These are phyloP conservation scores for Leptosphaerulina australis DNA, from an alignment of 2,329 filamentous ascomycete species.

Conservation along the genomic window DNA sequence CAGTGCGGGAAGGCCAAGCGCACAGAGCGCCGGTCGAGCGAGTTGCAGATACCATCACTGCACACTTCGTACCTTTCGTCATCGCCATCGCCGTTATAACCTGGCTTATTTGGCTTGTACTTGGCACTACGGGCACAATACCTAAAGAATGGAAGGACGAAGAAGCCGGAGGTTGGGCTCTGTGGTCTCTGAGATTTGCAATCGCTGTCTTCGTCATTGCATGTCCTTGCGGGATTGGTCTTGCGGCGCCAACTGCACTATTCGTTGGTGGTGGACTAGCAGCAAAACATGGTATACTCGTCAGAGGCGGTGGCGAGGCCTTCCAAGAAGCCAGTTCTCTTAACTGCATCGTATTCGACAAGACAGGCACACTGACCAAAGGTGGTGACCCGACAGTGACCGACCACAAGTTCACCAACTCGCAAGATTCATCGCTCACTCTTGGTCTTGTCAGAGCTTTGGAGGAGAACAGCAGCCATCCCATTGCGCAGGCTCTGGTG, in stretches of 20 bases:
- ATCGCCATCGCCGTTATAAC: constrained; percentile 71
- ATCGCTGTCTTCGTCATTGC: constrained; percentile 88
- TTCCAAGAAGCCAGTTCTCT: constrained; percentile 83
- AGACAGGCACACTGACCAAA: constrained; percentile 82
- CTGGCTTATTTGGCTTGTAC: constrained; percentile 72
- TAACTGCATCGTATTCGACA: constrained; percentile 84
- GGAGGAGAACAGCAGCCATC: constrained; percentile 76
- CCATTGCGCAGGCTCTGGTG: constrained; percentile 73
- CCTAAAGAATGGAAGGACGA: constrained; percentile 62
- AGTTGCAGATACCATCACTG: constrained; percentile 73
- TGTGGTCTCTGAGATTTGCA: constrained; percentile 80
- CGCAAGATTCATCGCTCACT: constrained; percentile 45
- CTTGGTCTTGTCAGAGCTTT: constrained; percentile 65
- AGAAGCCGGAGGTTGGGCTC: constrained; percentile 67
- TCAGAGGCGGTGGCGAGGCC: constrained; percentile 82
- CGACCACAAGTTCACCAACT: constrained; percentile 52
- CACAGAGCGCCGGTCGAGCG: constrained; percentile 77
- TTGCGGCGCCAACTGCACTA: constrained; percentile 83
- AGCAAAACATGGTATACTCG: constrained; percentile 78
- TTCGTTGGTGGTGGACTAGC: constrained; percentile 83
- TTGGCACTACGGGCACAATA: constrained; percentile 66
- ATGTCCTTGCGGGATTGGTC: constrained; percentile 81
- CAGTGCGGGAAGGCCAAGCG: constrained; percentile 78
- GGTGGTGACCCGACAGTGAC: constrained; percentile 74
- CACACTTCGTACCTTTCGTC: constrained; percentile 77